phyloP scores from a whole-genome alignment of 2,329 filamentous ascomycete species.

The Botrytis tulipae region DNA sequence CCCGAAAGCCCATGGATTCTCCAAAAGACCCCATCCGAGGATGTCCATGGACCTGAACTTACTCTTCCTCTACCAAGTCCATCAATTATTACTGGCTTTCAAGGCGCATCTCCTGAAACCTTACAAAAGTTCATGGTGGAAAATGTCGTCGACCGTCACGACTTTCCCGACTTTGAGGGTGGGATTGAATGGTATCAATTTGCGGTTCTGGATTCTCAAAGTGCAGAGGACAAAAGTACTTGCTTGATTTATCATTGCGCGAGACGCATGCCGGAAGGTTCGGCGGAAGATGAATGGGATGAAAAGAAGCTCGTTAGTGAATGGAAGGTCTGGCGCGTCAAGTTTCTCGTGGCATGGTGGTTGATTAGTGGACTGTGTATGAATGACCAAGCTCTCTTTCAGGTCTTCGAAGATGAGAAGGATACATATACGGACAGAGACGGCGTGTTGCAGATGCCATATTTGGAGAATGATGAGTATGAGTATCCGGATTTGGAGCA shows the following conservation, averaged over 20 bases:
- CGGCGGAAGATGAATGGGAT: background rate
- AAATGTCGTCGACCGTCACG: background rate
- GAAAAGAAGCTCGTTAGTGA: background rate
- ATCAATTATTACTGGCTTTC: background rate
- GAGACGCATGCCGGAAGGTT: background rate
- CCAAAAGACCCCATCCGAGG: background rate
- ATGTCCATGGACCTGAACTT: background rate
- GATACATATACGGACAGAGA: background rate
- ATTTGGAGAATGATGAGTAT: background rate
- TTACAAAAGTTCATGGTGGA: background rate
- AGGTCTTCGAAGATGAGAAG: background rate
- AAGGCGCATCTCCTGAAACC: background rate
- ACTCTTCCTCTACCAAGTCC: background rate
- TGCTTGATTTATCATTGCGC: background rate
- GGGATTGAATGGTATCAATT: background rate
- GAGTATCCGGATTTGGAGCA: background rate
- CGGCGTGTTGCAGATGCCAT: background rate
- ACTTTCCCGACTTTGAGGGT: background rate
- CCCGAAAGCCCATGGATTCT: background rate
- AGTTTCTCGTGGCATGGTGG: background rate
- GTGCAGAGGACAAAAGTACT: background rate
- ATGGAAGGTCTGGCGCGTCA: slow-evolving; percentile 12
- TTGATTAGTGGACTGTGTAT: background rate
- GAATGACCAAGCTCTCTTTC: background rate
- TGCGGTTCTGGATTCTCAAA: background rate